phyloP scores from a whole-genome alignment of 805 yeast species.

The Sporopachydermia quercuum region DNA sequence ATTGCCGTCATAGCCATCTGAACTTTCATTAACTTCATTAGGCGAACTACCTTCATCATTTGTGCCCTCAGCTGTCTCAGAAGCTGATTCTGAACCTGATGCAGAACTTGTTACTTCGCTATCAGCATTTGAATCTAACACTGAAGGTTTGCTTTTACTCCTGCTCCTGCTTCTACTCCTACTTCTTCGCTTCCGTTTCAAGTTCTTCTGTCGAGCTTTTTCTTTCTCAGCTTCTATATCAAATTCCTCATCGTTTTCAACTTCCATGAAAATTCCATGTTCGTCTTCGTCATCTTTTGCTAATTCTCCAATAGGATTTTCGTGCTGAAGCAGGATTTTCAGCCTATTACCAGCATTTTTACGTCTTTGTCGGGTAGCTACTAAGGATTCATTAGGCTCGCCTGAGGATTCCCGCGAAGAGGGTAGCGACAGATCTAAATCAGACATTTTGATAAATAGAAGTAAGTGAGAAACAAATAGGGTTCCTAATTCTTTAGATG shows the following conservation, averaged over 20 bases:
- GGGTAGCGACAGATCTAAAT: conserved; percentile 4
- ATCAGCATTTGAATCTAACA: conserved; percentile 5
- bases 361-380: conserved; percentile 63
- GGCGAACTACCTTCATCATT: conserved; percentile 3
- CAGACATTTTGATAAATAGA: conserved; percentile 1
- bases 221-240: conserved; percentile 14
- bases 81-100: conserved; percentile 7
- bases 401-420: conserved; percentile 4
- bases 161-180: conserved; percentile 11
- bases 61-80: conserved; percentile 6
- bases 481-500: too few relatives aligned
- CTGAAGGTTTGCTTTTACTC: conserved; percentile 11
- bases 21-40: conserved; percentile 5
- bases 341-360: conserved; percentile 85
- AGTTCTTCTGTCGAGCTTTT: conserved; percentile 3
- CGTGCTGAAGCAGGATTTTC: conserved; percentile 56
- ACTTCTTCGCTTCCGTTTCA: conserved; percentile 10
- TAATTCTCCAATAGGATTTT: conserved; percentile 32
- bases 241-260: conserved; percentile 28
- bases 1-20: neutral
- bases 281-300: conserved; percentile 62
- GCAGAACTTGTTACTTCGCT: conserved; percentile 7
- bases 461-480: neutral
- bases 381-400: conserved; percentile 38
- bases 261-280: conserved; percentile 32